phyloP scores from a whole-genome alignment of 208 protist species.

The Trypanosoma melophagium region DNA sequence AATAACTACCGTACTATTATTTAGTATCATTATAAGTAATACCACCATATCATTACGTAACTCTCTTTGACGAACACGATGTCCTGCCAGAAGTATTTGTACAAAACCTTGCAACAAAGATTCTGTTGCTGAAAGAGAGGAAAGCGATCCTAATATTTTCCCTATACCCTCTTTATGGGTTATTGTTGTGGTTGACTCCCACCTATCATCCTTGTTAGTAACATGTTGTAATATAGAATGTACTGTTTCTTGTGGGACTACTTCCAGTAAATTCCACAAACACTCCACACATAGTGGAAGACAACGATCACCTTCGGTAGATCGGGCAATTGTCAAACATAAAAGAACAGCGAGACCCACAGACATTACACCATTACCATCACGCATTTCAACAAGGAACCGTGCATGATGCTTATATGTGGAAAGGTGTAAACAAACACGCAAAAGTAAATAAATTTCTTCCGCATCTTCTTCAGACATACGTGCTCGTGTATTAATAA shows the following conservation, averaged over 20 bases:
- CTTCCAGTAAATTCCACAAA: conserved; percentile 45
- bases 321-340: conserved; percentile 35
- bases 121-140: conserved; percentile 44
- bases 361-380: not conserved
- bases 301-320: conserved; percentile 38
- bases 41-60: conserved; percentile 63
- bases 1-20: conserved; percentile 29
- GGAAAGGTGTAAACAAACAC: conserved; percentile 24
- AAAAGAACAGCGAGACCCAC: conserved; percentile 32
- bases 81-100: conserved; percentile 51
- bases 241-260: conserved; percentile 37
- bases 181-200: not conserved
- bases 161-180: not conserved
- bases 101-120: conserved; percentile 52
- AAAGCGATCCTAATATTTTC: conserved; percentile 4
- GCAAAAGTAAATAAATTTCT: conserved; percentile 26
- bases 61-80: conserved; percentile 57
- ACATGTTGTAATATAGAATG: conserved; percentile 36
- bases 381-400: conserved; percentile 2
- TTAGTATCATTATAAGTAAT: conserved; percentile 48
- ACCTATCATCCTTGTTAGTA: not conserved
- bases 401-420: conserved; percentile 30
- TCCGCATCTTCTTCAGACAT: conserved; percentile 23
- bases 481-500: not conserved
- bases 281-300: conserved; percentile 54